Percentiles rank a stretch among this genome's conserved stretches.
These are phyloP conservation scores for Paracamarosporium sp. DNA, from an alignment of 2,329 filamentous ascomycete species.

Conservation along the genomic window DNA sequence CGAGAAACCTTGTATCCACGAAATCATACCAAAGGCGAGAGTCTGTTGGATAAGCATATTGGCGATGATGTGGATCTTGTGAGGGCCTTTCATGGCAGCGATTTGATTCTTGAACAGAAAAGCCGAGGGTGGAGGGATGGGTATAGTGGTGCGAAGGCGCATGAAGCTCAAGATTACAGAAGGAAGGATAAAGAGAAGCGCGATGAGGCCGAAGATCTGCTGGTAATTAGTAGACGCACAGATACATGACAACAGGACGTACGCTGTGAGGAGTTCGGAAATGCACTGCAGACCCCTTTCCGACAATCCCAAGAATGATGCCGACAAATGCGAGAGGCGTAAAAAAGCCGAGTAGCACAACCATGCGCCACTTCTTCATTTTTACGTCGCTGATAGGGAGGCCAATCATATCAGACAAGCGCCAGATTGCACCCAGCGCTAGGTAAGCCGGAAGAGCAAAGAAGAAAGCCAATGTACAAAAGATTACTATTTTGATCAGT, in stretches of 20 bases:
- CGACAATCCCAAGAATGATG: constrained; percentile 30
- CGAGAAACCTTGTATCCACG: constrained; percentile 28
- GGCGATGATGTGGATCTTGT: constrained; percentile 30
- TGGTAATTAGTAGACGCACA: background rate
- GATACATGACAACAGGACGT: constrained; percentile 1
- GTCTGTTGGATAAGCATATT: constrained; percentile 23
- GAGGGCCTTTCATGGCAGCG: constrained; percentile 27
- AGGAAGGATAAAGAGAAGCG: constrained; percentile 26
- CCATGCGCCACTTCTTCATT: constrained; percentile 32
- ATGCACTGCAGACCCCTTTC: constrained; percentile 32
- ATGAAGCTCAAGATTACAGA: constrained; percentile 20
- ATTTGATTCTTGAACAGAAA: constrained; percentile 29
- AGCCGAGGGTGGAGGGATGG: constrained; percentile 22
- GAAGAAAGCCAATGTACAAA: constrained; percentile 31
- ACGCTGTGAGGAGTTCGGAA: constrained; percentile 33
- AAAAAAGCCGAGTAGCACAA: constrained; percentile 27
- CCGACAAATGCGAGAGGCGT: constrained; percentile 22
- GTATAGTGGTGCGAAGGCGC: constrained; percentile 29
- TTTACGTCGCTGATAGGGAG: constrained; percentile 30
- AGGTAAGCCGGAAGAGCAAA: constrained; percentile 34
- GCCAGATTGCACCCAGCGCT: constrained; percentile 30
- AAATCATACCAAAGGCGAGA: constrained; percentile 27
- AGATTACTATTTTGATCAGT: constrained; percentile 19
- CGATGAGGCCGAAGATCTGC: constrained; percentile 33
- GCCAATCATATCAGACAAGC: constrained; percentile 30